These are phyloP conservation scores for Magnaporthales sp. DNA, from an alignment of 2,329 filamentous ascomycete genomes.

Conservation along the genomic window DNA sequence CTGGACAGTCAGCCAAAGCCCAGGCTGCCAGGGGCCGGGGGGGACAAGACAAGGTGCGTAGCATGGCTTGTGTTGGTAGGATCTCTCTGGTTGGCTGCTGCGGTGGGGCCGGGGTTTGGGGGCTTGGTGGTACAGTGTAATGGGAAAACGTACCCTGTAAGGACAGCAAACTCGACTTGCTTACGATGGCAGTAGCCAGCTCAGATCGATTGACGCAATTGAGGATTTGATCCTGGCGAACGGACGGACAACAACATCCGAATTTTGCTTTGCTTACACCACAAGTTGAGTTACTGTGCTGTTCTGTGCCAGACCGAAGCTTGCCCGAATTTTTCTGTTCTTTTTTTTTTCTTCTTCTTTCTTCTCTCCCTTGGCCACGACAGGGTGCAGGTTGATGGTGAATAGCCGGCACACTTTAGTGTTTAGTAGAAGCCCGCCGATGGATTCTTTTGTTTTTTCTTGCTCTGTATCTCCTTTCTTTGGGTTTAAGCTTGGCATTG, in stretches of 20 bases:
- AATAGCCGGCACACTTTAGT: neutral
- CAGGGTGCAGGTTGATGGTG: too few relatives aligned
- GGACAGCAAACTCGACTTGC: neutral
- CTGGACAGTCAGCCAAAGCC: neutral
- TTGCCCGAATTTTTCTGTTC: neutral
- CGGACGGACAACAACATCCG: neutral
- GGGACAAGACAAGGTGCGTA: neutral
- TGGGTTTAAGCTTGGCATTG: neutral
- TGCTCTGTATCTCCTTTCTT: neutral
- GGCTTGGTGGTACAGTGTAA: neutral
- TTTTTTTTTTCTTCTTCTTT: neutral
- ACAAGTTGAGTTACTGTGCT: neutral
- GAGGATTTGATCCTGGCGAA: neutral
- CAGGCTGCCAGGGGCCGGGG: neutral
- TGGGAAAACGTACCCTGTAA: neutral
- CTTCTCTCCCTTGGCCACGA: too few relatives aligned
- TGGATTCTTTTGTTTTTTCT: neutral
- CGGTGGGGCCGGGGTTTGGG: neutral
- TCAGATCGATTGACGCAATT: neutral
- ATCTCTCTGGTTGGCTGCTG: neutral
- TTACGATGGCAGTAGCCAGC: neutral
- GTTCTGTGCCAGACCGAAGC: neutral
- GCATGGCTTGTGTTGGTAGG: neutral
- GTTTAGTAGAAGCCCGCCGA: neutral
- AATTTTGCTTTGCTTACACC: neutral